phyloP scores from a whole-genome alignment of 2,329 filamentous ascomycete species.

The Aspergillus sergii region DNA sequence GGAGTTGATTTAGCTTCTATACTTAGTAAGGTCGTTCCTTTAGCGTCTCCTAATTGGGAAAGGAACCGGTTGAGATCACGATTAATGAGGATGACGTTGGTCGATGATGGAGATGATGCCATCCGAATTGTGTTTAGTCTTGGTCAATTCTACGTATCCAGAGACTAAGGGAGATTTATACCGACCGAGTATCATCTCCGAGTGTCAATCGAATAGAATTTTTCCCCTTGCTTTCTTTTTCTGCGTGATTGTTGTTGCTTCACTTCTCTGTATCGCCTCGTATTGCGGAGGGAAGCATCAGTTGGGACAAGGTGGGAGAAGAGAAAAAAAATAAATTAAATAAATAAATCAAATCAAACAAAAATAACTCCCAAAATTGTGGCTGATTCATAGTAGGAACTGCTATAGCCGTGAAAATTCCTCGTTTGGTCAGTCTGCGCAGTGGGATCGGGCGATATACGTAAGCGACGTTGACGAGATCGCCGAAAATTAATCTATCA shows the following conservation, averaged over 20 bases:
- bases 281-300: not conserved
- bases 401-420: conserved; percentile 17
- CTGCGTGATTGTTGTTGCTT: not conserved
- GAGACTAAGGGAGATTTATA: not conserved
- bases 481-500: conserved; percentile 9
- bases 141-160: not conserved
- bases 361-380: not conserved
- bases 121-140: not conserved
- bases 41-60: not conserved
- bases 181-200: not conserved
- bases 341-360: no score
- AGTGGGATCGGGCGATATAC: conserved; percentile 20
- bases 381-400: not conserved
- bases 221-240: not conserved
- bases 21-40: not conserved
- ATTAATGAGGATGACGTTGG: not conserved
- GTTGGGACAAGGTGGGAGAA: not conserved
- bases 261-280: not conserved
- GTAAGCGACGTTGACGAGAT: conserved; percentile 17
- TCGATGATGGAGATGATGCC: not conserved
- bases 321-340: not conserved
- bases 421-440: conserved; percentile 19
- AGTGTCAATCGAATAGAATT: not conserved
- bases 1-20: not conserved
- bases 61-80: not conserved